Evolutionary conservation across 2,329 filamentous ascomycete species (phyloP), one percentile per base, ranked within the genome.

Genomic region (Cryphonectria carpinicola): DNA sequence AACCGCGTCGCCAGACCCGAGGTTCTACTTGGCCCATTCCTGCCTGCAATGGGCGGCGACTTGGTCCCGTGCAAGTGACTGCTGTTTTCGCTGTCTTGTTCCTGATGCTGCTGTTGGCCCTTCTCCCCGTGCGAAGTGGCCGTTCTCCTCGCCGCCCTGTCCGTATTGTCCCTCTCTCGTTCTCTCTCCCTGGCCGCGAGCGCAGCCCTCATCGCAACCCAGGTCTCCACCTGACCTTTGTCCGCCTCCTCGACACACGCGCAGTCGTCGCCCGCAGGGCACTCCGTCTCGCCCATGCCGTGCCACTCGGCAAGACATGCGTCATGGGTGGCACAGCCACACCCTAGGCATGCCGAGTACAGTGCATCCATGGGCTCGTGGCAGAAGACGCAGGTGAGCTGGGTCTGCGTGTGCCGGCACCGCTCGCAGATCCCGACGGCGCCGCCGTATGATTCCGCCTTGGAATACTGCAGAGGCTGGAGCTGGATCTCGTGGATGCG

Each of bases 231-330:
- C 56, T 88, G 82, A 0, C 87, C 88, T 63, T 81, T 84, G 70
- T 81, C 82, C 1, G 89, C 88, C 73, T 90, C 86, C 19, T 86
- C 82, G 0, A 86, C 82, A 74, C 89, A 92, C 71, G 87, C 82
- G 75, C 89, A 92, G 76, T 91, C 89, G 75, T 91, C 89, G 1
- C 89, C 89, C 0, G 88, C 89, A 0, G 89, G 88, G 69, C 89
- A 92, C 63, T 85, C 79, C 1, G 80, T 84, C 77, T 89, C 87
- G 32, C 86, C 86, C 7, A 84, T 83, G 8, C 82, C 84, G 74
- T 89, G 86, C 87, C 88, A 90, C 75, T 88, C 86, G 2, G 83
- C 83, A 22, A 89, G 82, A 73, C 89, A 92, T 11, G 81, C 78
- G 62, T 89, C 85, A 77, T 92, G 89, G 66, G 84, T 85, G 10